These are phyloP conservation scores for Reticulascus tulasneorum DNA, from an alignment of 2,329 filamentous ascomycete genomes.

Conservation along the genomic window DNA sequence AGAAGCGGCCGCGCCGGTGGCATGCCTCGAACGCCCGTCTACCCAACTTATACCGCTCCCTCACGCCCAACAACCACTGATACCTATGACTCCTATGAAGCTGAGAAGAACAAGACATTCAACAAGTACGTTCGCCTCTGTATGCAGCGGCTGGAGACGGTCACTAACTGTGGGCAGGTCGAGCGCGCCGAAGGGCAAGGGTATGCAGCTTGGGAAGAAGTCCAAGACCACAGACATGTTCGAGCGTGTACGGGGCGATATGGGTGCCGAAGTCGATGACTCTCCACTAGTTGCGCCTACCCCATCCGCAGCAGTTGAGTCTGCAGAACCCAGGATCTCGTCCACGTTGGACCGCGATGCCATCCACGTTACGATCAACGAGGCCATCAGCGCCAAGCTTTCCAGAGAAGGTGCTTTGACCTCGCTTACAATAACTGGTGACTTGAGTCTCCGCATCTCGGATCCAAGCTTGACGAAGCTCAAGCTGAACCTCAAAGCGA, in stretches of 20 bases:
- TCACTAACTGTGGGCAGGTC: conserved; percentile 4
- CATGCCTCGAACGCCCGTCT: conserved; percentile 71
- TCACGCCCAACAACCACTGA: conserved; percentile 69
- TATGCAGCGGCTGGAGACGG: background rate
- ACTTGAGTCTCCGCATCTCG: conserved; percentile 84
- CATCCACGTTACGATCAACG: conserved; percentile 82
- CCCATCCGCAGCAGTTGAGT: conserved; percentile 44
- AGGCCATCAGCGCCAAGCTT: conserved; percentile 85
- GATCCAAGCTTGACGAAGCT: conserved; percentile 88
- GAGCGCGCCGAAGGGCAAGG: conserved; percentile 77
- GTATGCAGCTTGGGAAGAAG: conserved; percentile 99
- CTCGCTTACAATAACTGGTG: conserved; percentile 84
- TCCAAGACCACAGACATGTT: conserved; percentile 97
- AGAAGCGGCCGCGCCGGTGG: conserved; percentile 62
- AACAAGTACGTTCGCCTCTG: conserved; percentile 58
- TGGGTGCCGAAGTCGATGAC: conserved; percentile 82
- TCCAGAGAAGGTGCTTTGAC: conserved; percentile 84
- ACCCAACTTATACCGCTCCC: conserved; percentile 84
- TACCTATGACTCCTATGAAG: conserved; percentile 90
- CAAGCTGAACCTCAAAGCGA: conserved; percentile 75
- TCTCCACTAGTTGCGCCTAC: conserved; percentile 64
- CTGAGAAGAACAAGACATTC: conserved; percentile 91
- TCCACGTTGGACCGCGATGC: conserved; percentile 74
- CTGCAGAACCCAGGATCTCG: conserved; percentile 53
- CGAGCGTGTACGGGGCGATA: conserved; percentile 86